Evolutionary conservation across 2,329 filamentous ascomycete genomes (phyloP), one percentile per base, ranked within the genome.

Genomic region (Lasiodiplodia sp.): DNA sequence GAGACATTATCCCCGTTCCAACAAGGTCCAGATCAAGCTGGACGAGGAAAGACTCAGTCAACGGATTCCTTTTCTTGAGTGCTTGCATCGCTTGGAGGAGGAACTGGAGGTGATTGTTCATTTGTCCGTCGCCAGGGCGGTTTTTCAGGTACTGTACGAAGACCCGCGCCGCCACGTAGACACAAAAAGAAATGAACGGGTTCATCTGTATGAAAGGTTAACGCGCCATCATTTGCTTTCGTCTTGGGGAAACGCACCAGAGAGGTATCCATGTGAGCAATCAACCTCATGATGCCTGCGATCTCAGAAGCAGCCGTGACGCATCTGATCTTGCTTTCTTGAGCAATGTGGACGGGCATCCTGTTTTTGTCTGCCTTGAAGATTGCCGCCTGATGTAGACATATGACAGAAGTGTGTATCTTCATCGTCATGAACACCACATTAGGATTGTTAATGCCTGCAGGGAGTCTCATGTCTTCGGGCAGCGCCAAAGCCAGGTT

Each of bases 61-160:
- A 84, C 0, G 94, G 94, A 72, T 97, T 97, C 74, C 92, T 92
- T 69, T 88, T 88, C 80, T 96, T 97, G 72, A 98, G 81, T 4
- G 92, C 93, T 72, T 94, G 92, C 90, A 99, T 97, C 5, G 95
- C 94, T 23, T 91, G 90, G 2, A 98, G 86, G 18, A 98, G 86
- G 77, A 99, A 98, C 68, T 94, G 90, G n/a, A 98, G 83, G 0
- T 94, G 94, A 68, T 95, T 91, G 21, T 85, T 88, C 72, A 88
- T 92, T 79, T 89, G 92, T 75, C 86, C 88, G 79, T 98, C 95
- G 37, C 95, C 91, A 0, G 94, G 93, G n/a, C 91, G 87, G 68
- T 92, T 96, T 80, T 97, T 97, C n/a, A 98, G 85, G 75, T 96
- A 97, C 78, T 98, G 95, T 8, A 98, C 91, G 76, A 98, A 98